These are phyloP conservation scores for Helicostylum pulchrum DNA, from an alignment of 192 early-diverging fungal species.

Conservation along the genomic window DNA sequence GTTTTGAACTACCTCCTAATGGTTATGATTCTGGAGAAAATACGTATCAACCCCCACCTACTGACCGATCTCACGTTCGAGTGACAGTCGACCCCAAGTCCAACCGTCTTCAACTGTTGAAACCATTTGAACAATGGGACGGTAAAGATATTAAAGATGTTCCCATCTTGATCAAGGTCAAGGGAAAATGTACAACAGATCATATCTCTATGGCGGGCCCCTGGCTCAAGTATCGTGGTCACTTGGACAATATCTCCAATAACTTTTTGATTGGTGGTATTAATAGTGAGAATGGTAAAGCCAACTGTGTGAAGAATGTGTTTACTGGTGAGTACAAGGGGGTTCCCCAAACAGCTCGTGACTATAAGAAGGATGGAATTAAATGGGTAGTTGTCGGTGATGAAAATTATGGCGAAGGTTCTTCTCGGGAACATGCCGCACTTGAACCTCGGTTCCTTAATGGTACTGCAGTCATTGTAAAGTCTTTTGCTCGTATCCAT, in stretches of 20 bases:
- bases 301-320: constrained; percentile 71
- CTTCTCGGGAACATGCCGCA: constrained; percentile 98
- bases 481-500: constrained; percentile 98
- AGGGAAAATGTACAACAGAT: constrained; percentile 99
- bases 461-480: constrained; percentile 90
- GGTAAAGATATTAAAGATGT: constrained; percentile 80
- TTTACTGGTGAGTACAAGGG: constrained; percentile 76
- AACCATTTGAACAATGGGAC: constrained; percentile 86
- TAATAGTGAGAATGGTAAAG: constrained; percentile 82
- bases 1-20: constrained; percentile 81
- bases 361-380: constrained; percentile 85
- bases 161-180: constrained; percentile 91
- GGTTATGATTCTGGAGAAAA: constrained; percentile 94
- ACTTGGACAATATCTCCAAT: constrained; percentile 98
- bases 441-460: constrained; percentile 95
- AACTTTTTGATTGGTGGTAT: constrained; percentile 99
- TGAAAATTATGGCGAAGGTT: constrained; percentile 99
- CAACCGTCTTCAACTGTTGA: constrained; percentile 87
- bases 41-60: constrained; percentile 93
- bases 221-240: constrained; percentile 94
- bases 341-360: constrained; percentile 90
- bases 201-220: constrained; percentile 95
- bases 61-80: constrained; percentile 67
- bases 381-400: constrained; percentile 97
- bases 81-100: constrained; percentile 81